Percentiles rank a stretch among this genome's conserved stretches.
Evolutionary conservation across 306 rosid genomes (phyloP).

Genomic region (Cucurbita moschata): DNA sequence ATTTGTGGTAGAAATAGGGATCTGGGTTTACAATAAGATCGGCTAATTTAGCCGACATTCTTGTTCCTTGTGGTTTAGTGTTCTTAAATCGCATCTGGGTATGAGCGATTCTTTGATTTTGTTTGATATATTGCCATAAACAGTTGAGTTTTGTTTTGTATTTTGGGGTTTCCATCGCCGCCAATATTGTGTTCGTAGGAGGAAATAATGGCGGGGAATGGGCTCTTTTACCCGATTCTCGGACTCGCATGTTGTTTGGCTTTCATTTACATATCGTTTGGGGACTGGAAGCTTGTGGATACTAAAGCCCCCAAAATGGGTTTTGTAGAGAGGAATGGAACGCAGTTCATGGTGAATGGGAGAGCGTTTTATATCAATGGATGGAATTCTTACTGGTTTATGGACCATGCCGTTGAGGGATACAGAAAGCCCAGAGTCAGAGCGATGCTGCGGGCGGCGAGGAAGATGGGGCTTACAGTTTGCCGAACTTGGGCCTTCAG

Average conservation of each 20-base stretch:
- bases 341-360: constrained; percentile 60
- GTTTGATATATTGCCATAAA: constrained; percentile 22
- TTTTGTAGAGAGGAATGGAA: constrained; percentile 71
- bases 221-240: constrained; percentile 52
- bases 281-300: constrained; percentile 31
- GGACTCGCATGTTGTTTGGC: constrained; percentile 53
- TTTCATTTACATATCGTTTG: constrained; percentile 68
- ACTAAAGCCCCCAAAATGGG: constrained; percentile 17
- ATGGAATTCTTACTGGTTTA: constrained; percentile 96
- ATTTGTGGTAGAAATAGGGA: constrained; percentile 19
- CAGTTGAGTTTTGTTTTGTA: constrained; percentile 15
- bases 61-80: constrained; percentile 15
- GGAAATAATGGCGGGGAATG: constrained; percentile 38
- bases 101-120: constrained; percentile 7
- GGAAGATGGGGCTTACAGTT: constrained; percentile 87
- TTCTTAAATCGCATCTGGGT: constrained; percentile 16
- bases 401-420: constrained; percentile 63
- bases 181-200: background rate
- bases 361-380: constrained; percentile 68
- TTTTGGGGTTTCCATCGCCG: constrained; percentile 1
- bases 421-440: constrained; percentile 40
- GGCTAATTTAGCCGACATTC: constrained; percentile 3
- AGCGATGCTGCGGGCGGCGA: constrained; percentile 54
- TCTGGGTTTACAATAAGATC: constrained; percentile 19
- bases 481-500: constrained; percentile 97